phyloP scores from a whole-genome alignment of 2,329 filamentous ascomycete genomes.

The Apiospora pterosperma region DNA sequence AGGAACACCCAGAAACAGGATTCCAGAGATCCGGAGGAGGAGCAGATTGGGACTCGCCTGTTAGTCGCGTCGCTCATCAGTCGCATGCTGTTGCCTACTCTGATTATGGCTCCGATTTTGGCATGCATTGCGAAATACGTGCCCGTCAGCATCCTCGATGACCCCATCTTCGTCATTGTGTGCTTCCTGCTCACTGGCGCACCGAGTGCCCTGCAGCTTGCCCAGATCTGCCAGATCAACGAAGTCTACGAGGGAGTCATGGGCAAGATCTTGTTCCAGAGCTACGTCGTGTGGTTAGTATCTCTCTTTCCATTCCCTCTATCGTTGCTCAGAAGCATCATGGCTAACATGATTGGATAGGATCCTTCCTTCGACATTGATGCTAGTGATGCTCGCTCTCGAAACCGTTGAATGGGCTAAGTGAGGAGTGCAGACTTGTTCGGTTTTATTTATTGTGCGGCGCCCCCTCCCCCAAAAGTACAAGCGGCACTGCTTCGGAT shows the following conservation, averaged over 20 bases:
- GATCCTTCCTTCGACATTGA: slow-evolving; percentile 89
- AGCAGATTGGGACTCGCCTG: slow-evolving; percentile 66
- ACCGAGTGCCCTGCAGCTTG: slow-evolving; percentile 87
- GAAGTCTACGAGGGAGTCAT: slow-evolving; percentile 93
- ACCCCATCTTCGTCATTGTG: slow-evolving; percentile 97
- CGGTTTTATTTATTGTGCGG: not conserved
- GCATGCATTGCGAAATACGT: slow-evolving; percentile 87
- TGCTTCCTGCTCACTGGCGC: slow-evolving; percentile 95
- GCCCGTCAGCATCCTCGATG: slow-evolving; percentile 89
- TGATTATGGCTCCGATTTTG: slow-evolving; percentile 88
- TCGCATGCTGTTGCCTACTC: slow-evolving; percentile 87
- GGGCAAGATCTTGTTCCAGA: slow-evolving; percentile 90
- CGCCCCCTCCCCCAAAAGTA: not conserved
- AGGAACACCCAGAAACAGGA: slow-evolving; percentile 79
- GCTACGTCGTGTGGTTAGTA: slow-evolving; percentile 87
- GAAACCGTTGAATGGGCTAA: slow-evolving; percentile 89
- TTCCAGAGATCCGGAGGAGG: slow-evolving; percentile 66
- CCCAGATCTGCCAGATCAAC: slow-evolving; percentile 98
- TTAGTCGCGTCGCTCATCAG: slow-evolving; percentile 82
- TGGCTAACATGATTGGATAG: slow-evolving; percentile 40
- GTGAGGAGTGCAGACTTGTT: not conserved
- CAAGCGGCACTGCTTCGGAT: not conserved
- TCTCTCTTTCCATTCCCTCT: not conserved
- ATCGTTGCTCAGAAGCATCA: slow-evolving; percentile 12
- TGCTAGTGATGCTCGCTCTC: slow-evolving; percentile 86